Base-by-base conservation (phyloP, 2,329 filamentous ascomycete genomes). In the Colletotrichum sp. region DNA sequence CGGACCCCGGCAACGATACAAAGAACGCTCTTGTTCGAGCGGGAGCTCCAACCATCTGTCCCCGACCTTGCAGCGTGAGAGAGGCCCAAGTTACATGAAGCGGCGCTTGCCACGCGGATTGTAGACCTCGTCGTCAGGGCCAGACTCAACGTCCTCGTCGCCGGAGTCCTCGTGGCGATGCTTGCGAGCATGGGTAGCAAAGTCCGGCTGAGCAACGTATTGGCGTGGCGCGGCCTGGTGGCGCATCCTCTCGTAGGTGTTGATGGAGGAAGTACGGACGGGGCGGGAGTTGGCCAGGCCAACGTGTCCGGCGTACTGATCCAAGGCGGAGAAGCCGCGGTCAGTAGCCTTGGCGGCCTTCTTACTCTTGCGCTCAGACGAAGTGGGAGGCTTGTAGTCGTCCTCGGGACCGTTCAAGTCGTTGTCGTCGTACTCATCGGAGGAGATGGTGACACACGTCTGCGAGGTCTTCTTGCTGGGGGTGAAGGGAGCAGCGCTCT, bases 201-300 rank as follows among this genome's bases (percentile, higher is more conserved):
- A 34, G 18, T 22, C 28, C 18, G 58, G 12, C n/a, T 62, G 58
- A n/a, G 16, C 30, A 22, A 62, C 25, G 8, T 62, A 30, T 55
- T 34, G 28, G n/a, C 22, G 32, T 5, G 52, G n/a, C 58, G 43
- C 16, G 32, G 13, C 30, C 32, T 72, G 61, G n/a, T 28, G 22
- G 16, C 72, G 64, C 73, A 75, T 75, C 15, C 61, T 75, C 39
- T 73, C 73, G 64, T 75, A 75, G 15, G 73, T 75, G n/a, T 73
- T 32, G 28, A 75, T 73, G 10, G 70, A 56, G 6, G 73, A 48
- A 16, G 73, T 39, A 22, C 73, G 73, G 15, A 75, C 73, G 8
- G 73, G 73, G 30, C 73, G 73, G 16, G 70, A 75, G 16, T 75
- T 72, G 39, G 73, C 73, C n/a, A 75, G 56, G 28, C 73, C 73